Evolutionary conservation across 2,329 filamentous ascomycete genomes (phyloP), one percentile per base, ranked within the genome.

Genomic region (Zasmidium citrigriseum): DNA sequence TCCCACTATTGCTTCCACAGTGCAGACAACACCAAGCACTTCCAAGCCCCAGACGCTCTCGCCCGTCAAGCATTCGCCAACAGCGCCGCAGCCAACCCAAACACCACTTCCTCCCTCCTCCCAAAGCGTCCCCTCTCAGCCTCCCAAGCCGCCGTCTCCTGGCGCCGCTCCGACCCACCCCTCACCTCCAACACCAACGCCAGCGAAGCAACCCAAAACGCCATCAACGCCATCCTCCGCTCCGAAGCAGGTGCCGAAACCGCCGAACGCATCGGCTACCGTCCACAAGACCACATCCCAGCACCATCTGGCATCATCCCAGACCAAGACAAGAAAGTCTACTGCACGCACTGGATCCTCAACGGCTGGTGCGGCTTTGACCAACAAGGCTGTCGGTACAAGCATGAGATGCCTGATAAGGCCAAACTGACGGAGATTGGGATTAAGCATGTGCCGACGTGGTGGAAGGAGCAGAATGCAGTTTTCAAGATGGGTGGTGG

Each of bases 301-400:
- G 66, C 72, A 4, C 73, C 76, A 2, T 77, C 76, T 0, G 74
- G 75, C 21, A 64, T 69, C n/a, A 63, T 72, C 18, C 75, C 76
- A 18, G 73, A 78, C 11, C 69, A 69, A 4, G 73, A 75, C 4
- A 85, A 83, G 68, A 96, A 96, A 72, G 78, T 89, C 22, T 96
- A 89, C 74, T 96, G 92, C 75, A 90, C 91, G 58, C 91, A 93
- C 74, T 97, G 92, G 92, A 88, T 96, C 55, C 87, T 90, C 67
- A 88, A 89, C 58, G 92, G 91, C 20, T 86, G 90, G 46, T 97
- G 93, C 72, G 89, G 89, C 61, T 97, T 91, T 73, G 87, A 84
- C 2, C 90, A 96, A 72, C 88, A 93, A 69, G 92, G 93, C 0
- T 96, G 93, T 77, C 86, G 88, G 64, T 96, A 87, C 79, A 93